Evolutionary conservation across 352 stramenopile species (phyloP).

Genomic region (Pythium insidiosum): DNA sequence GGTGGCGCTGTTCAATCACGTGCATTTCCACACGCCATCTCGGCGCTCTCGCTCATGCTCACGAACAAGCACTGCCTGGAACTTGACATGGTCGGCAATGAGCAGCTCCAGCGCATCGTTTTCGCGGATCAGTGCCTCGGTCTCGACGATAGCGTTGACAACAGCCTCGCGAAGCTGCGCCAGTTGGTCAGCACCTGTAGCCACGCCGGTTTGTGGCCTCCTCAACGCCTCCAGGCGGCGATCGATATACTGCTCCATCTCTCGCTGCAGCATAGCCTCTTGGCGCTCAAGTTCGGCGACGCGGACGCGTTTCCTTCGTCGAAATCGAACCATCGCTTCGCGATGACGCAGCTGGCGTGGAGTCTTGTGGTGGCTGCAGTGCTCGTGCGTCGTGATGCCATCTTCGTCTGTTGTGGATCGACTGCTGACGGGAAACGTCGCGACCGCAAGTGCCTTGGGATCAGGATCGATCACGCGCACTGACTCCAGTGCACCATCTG

Average conservation of each 20-base stretch:
- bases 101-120: constrained; percentile 14
- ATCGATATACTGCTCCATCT: not conserved
- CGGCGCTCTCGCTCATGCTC: constrained; percentile 9
- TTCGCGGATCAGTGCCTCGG: constrained; percentile 15
- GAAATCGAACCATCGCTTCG: constrained; percentile 6
- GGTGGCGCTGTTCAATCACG: too few species aligned
- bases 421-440: not conserved
- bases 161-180: too few species aligned
- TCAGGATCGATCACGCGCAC: too few species aligned
- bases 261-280: too few species aligned
- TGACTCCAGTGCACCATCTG: too few species aligned
- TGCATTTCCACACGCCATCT: constrained; percentile 17
- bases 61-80: constrained; percentile 14
- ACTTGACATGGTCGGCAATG: constrained; percentile 19
- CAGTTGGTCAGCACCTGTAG: too few species aligned
- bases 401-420: too few species aligned
- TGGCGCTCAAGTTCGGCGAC: constrained; percentile 2
- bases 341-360: not conserved
- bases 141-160: constrained; percentile 9
- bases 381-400: too few species aligned
- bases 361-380: not conserved
- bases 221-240: not conserved
- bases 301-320: not conserved
- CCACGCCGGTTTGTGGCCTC: too few species aligned
- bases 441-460: too few species aligned